Evolutionary conservation across 2,329 filamentous ascomycete genomes (phyloP), one percentile per base, ranked within the genome.

Genomic region (Colletotrichum sublineola): DNA sequence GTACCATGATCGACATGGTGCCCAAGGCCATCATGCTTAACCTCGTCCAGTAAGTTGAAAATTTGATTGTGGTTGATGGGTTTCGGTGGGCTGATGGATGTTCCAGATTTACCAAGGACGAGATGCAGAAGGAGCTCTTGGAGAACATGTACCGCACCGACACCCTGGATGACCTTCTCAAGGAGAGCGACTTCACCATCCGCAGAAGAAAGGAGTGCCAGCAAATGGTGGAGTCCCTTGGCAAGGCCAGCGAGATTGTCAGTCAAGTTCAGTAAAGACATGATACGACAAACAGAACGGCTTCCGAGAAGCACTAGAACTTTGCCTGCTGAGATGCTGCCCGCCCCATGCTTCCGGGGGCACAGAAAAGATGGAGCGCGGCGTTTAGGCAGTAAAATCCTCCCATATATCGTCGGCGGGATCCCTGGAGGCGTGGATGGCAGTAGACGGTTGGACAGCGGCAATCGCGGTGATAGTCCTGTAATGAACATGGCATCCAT

Each of bases 1-100:
- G 96, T 77, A 99, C 97, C 73, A 97, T 99, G 95, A 98, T 98
- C 76, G 96, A 99, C 80, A 99, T 99, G 96, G 96, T 99, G 7
- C 96, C 96, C 77, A 99, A 99, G 86, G 96, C 96, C 52, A 97
- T 99, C 81, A 99, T 99, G 96, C 89, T 98, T 76, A 98, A 90
- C 77, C 92, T 99, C 57, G 96, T 99, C 63, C 92, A 96, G 93
- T 97, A 91, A 82, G 94, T 91, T 12, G 4, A 53, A 24, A 36
- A 11, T 24, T 24, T 24, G 31, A 18, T 7, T 57, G n/a, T 20
- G n/a, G n/a, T n/a, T 36, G 18, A 14, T 42, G 29, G 9, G 14
- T 29, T 24, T 29, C 29, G 31, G 38, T 18, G 29, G 44, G 36
- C 71, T 73, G 14, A 73, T 53, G 58, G 15, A 5, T n/a, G 5